These are phyloP conservation scores for Cairneyella variabilis DNA, from an alignment of 495 filamentous ascomycete genomes.

Conservation along the genomic window DNA sequence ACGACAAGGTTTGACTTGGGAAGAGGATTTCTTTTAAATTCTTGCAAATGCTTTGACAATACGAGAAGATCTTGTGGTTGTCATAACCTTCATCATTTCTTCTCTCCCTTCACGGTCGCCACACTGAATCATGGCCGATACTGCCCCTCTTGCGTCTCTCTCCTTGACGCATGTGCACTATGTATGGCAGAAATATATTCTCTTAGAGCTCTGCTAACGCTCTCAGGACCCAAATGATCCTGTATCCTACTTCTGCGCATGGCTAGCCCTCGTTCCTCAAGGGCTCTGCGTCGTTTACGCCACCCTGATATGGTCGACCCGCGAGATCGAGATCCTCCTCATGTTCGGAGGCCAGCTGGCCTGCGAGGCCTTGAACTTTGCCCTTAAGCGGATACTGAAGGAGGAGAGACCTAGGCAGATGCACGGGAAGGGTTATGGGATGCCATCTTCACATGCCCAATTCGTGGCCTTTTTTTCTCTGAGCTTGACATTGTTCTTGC, in stretches of 20 bases:
- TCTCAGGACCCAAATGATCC: conserved; percentile 81
- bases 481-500: conserved; percentile 75
- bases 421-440: conserved; percentile 91
- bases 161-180: conserved; percentile 97
- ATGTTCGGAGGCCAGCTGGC: conserved; percentile 91
- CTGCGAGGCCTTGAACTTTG: conserved; percentile 92
- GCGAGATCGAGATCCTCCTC: conserved; percentile 83
- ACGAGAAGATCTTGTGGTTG: too few relatives aligned
- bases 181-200: conserved; percentile 55
- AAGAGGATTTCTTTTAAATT: neutral
- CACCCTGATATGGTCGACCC: conserved; percentile 82
- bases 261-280: conserved; percentile 89
- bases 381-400: conserved; percentile 83
- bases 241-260: conserved; percentile 83
- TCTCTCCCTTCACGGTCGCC: too few relatives aligned
- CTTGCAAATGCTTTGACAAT: too few relatives aligned
- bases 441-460: conserved; percentile 98
- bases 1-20: too few relatives aligned
- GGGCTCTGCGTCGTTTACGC: conserved; percentile 84
- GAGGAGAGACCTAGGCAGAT: conserved; percentile 84
- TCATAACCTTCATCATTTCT: too few relatives aligned
- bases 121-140: conserved; percentile 52
- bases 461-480: conserved; percentile 88
- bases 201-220: conserved; percentile 12
- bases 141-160: conserved; percentile 73